Percentiles rank a stretch among this genome's conserved stretches.
phyloP scores from a whole-genome alignment of 108 stramenopile genomes.

The Stephanodiscus minutulus region DNA sequence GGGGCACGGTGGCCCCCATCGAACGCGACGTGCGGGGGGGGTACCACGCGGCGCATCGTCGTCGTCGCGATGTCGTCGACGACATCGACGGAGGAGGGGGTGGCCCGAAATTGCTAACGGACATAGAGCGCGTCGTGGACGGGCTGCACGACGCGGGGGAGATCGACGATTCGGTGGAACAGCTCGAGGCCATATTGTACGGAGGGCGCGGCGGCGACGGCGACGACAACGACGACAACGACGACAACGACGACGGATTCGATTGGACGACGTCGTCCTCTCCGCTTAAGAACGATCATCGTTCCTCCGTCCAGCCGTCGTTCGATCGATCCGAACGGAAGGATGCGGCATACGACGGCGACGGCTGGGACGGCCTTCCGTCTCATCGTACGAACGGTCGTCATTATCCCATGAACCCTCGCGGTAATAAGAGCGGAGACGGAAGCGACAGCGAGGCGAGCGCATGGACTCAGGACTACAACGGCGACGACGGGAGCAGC shows the following conservation, averaged over 20 bases:
- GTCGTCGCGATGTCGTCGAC: neutral
- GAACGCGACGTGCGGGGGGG: slow-evolving; percentile 1
- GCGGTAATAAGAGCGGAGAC: slow-evolving; percentile 7
- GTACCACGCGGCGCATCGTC: neutral
- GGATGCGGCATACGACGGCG: neutral
- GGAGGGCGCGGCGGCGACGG: slow-evolving; percentile 6
- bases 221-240: slow-evolving; percentile 18
- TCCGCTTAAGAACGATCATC: too few species aligned
- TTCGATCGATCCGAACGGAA: slow-evolving; percentile 16
- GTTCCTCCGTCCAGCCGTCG: neutral
- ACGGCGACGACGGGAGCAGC: neutral
- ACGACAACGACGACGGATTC: slow-evolving; percentile 37
- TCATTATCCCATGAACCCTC: neutral
- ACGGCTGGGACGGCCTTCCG: slow-evolving; percentile 14
- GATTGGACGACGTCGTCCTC: slow-evolving; percentile 30
- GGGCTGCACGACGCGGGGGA: slow-evolving; percentile 31
- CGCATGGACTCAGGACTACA: slow-evolving; percentile 46
- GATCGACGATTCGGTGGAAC: slow-evolving; percentile 35
- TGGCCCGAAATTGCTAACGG: slow-evolving; percentile 34
- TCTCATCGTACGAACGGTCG: slow-evolving; percentile 10
- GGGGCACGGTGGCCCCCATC: slow-evolving; percentile 14
- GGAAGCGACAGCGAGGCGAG: slow-evolving; percentile 48
- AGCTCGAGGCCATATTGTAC: slow-evolving; percentile 46
- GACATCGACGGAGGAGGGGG: neutral
- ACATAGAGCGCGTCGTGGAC: slow-evolving; percentile 40